Evolutionary conservation across 2,329 filamentous ascomycete genomes (phyloP), one percentile per base, ranked within the genome.

Genomic region (Penicillium paneum): DNA sequence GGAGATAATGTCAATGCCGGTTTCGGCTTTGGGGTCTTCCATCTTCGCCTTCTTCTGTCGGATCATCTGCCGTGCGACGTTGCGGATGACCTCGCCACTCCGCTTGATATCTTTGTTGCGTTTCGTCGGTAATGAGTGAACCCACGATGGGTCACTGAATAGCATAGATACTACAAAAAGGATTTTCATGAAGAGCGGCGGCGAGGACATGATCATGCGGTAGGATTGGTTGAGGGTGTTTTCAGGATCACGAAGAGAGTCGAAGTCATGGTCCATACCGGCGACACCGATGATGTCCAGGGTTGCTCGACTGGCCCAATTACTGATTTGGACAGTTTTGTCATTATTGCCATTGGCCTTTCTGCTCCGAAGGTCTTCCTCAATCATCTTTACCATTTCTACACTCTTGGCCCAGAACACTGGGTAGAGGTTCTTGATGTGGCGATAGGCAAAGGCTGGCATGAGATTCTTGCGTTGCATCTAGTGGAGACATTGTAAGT

Each of bases 391-490:
- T 6, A 86, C 84, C 63, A 87, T 82, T 68, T 93, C 86, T 8
- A 81, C 72, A 0, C 86, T 82, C 73, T 95, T 96, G 19, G 74
- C 65, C 91, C 91, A 96, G 72, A 97, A 96, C 6, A 88, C 76
- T 0, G 90, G 87, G 64, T 95, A 94, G 13, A 96, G 76, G 55
- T 93, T 83, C 68, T 94, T 95, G 69, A 96, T 79, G 65, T 95
- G 89, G 21, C 91, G 83, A 67, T 90, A 95, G n/a, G 85, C 81
- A 71, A 96, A 96, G 2, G 90, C 89, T 0, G 91, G 91, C 75
- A 87, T 84, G 17, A 96, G 81, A 54, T 87, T 85, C 69, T 89
- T 91, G 43, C 92, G 82, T 75, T 91, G 89, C 21, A 59, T 61
- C 74, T 77, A 45, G 6, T 10, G 4, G 7, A 12, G 28, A 8